Base-by-base conservation (phyloP, 1,284 basidiomycete species). In the Boletus mariae region DNA sequence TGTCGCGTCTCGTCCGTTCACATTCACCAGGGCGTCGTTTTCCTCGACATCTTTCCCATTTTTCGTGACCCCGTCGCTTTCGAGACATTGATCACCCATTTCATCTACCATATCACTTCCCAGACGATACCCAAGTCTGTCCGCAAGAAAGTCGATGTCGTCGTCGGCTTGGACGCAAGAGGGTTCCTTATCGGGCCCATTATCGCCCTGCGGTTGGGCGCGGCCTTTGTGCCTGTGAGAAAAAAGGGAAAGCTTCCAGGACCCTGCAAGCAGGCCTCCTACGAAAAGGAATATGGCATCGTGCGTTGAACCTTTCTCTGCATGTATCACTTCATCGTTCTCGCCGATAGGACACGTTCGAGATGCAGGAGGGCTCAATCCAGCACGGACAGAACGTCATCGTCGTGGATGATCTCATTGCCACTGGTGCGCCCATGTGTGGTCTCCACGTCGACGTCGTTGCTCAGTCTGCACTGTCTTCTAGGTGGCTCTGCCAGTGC, bases 171-270 rank as follows among this genome's bases (percentile, higher is more conserved):
- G 42, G 97, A 99, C 71, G 96, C 96, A 17, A 82, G 97, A 54
- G 97, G 97, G 8, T 99, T 99, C 78, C 80, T 99, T 48, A 75
- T 99, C 15, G 97, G 95, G 1, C 97, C 97, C 4, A 82, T 93
- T 61, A 83, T 99, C 63, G 97, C 97, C 10, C 75, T 94, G 65
- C 79, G 96, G 53, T 77, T 99, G 35, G 93, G 93, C 25, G 94
- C 94, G 2, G 92, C 93, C 10, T 99, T 99, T 64, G 94, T 98
- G 1, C 95, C 97, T 20, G 94, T 99, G 23, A 82, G 97, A 58
- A 99, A 99, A 75, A 77, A 75, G 58, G 96, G 95, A 13, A 99
- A 99, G 73, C 80, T 99, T 26, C 97, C 97, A 5, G 97, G 97
- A 48, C 70, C 84, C 58, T 91, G 87, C 67, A 81, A 88, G 42